Percentiles rank a stretch among this genome's conserved stretches.
phyloP scores from a whole-genome alignment of 139 green algal genomes.

The Tetratostichococcus sp. region DNA sequence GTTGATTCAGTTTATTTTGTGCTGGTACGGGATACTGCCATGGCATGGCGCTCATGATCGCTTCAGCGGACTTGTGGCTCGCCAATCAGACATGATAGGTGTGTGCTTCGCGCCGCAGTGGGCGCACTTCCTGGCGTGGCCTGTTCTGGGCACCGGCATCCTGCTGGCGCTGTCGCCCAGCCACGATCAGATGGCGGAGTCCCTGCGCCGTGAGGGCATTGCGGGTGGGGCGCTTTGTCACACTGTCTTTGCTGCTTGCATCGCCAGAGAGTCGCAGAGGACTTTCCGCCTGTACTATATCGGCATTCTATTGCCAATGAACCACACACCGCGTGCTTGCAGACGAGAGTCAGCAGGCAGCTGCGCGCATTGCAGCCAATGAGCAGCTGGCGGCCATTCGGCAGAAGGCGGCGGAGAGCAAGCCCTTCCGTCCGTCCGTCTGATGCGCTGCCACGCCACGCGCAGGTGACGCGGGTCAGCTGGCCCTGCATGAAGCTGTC shows the following conservation, averaged over 20 bases:
- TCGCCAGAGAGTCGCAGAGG: too few species aligned
- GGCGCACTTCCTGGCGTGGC: conserved; percentile 19
- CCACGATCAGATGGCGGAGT: background rate
- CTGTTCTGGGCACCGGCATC: conserved; percentile 13
- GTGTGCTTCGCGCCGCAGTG: background rate
- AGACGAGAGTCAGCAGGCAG: background rate
- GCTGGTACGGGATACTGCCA: too few species aligned
- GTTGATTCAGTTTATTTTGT: background rate
- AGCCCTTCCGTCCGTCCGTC: background rate
- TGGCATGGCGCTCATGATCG: too few species aligned
- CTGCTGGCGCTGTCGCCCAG: conserved; percentile 10
- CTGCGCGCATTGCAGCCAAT: too few species aligned
- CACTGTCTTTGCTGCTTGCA: too few species aligned
- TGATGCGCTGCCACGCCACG: background rate
- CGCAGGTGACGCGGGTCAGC: too few species aligned
- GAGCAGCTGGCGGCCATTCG: background rate
- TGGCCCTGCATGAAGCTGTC: too few species aligned
- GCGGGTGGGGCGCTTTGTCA: background rate
- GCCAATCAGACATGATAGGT: background rate
- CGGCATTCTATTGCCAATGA: too few species aligned
- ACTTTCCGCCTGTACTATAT: too few species aligned
- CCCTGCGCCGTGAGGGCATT: background rate
- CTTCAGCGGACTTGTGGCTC: too few species aligned
- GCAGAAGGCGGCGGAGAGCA: background rate
- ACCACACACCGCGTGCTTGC: too few species aligned